phyloP scores from a whole-genome alignment of 2,329 filamentous ascomycete species.

The Sporothrix pallida region DNA sequence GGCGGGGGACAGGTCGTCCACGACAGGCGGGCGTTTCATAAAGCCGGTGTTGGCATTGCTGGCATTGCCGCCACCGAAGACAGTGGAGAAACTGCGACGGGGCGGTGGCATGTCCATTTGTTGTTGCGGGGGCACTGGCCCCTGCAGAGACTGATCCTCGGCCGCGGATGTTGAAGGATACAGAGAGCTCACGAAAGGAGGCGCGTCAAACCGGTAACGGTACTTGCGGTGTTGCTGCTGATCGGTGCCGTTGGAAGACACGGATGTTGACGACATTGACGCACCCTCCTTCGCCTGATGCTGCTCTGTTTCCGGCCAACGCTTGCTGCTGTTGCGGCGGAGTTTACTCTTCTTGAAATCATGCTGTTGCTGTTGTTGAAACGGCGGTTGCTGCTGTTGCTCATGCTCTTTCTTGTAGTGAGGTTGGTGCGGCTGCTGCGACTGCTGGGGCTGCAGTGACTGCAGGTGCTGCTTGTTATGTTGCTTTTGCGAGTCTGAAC shows the following conservation, averaged over 20 bases:
- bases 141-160: slow-evolving; percentile 24
- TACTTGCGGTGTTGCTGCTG: neutral
- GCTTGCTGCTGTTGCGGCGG: slow-evolving; percentile 56
- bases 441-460: slow-evolving; percentile 9
- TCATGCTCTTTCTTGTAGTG: slow-evolving; percentile 22
- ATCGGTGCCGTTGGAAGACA: slow-evolving; percentile 33
- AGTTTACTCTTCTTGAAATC: neutral
- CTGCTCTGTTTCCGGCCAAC: slow-evolving; percentile 46
- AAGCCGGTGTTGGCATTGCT: neutral
- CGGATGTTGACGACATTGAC: no score
- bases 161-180: slow-evolving; percentile 3
- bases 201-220: slow-evolving; percentile 3
- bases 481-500: slow-evolving; percentile 21
- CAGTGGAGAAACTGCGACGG: neutral
- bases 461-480: slow-evolving; percentile 7
- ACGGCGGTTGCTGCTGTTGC: slow-evolving; percentile 15
- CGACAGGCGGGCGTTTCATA: slow-evolving; percentile 34
- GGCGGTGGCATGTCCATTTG: slow-evolving; percentile 26
- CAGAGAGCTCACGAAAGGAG: slow-evolving; percentile 20
- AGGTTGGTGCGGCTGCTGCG: neutral
- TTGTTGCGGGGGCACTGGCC: slow-evolving; percentile 37
- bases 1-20: slow-evolving; percentile 69
- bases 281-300: slow-evolving; percentile 34
- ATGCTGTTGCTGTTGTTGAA: neutral
- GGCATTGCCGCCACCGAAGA: neutral